These are phyloP conservation scores for Candida labiduridarum DNA, from an alignment of 1,139 yeast species.

Conservation along the genomic window DNA sequence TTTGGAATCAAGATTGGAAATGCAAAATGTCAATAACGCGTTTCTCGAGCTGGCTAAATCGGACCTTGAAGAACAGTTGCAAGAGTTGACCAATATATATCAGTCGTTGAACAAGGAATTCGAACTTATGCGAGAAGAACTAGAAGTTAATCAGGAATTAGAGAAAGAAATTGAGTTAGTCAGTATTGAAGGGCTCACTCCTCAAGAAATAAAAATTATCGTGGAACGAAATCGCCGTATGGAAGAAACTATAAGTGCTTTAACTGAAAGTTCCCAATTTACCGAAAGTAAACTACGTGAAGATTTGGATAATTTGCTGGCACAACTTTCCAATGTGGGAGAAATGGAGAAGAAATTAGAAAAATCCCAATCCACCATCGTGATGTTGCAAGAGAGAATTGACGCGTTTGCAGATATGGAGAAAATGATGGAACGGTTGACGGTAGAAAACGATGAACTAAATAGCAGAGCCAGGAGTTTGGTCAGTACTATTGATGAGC, in stretches of 20 bases:
- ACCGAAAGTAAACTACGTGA: constrained; percentile 24
- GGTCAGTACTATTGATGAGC: constrained; percentile 50
- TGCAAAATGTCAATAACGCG: constrained; percentile 56
- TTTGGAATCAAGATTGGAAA: constrained; percentile 49
- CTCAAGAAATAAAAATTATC: constrained; percentile 23
- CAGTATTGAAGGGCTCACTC: constrained; percentile 18
- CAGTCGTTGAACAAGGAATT: constrained; percentile 43
- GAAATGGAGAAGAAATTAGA: constrained; percentile 20
- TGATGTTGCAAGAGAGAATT: constrained; percentile 46
- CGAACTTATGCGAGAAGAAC: constrained; percentile 48
- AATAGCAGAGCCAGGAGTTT: constrained; percentile 39
- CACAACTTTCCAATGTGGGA: constrained; percentile 15
- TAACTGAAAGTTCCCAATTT: constrained; percentile 36
- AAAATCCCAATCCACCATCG: constrained; percentile 43
- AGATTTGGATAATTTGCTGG: constrained; percentile 29
- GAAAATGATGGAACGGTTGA: constrained; percentile 55
- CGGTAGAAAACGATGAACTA: constrained; percentile 55
- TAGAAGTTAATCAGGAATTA: constrained; percentile 42
- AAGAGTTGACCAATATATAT: constrained; percentile 35
- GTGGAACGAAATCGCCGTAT: constrained; percentile 34
- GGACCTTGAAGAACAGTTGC: constrained; percentile 30
- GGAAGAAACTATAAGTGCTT: constrained; percentile 40
- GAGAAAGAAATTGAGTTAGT: constrained; percentile 34
- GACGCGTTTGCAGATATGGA: constrained; percentile 48
- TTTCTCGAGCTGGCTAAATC: constrained; percentile 47